These are phyloP conservation scores for Boletus speciosus DNA, from an alignment of 768 basidiomycete genomes.

Conservation along the genomic window DNA sequence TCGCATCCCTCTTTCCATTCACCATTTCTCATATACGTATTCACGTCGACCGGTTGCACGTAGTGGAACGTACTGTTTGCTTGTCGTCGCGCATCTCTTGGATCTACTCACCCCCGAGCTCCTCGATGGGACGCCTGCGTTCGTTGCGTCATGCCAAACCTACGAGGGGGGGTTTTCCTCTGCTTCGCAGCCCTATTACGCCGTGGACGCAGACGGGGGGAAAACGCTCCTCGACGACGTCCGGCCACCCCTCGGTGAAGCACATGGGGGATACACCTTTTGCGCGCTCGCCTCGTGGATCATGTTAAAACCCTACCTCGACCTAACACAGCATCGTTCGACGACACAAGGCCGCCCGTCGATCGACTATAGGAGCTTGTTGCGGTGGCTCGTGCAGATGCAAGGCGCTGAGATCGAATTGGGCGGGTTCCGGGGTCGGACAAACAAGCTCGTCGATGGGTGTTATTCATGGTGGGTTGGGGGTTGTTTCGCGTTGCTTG, in stretches of 20 bases:
- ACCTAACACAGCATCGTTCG: neutral
- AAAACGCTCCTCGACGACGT: constrained; percentile 39
- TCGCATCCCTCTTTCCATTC: no score
- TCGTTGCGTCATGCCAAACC: constrained; percentile 89
- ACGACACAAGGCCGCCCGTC: constrained; percentile 17
- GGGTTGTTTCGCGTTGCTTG: constrained; percentile 77
- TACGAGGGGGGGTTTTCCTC: constrained; percentile 96
- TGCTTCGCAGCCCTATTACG: constrained; percentile 67
- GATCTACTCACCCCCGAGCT: constrained; percentile 89
- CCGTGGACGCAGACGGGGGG: constrained; percentile 18
- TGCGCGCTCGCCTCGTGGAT: constrained; percentile 87
- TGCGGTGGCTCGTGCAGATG: constrained; percentile 83
- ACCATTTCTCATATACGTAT: neutral
- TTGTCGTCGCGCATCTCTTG: constrained; percentile 77
- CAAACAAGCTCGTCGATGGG: constrained; percentile 98
- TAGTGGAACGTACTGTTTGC: constrained; percentile 93
- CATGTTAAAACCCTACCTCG: constrained; percentile 61
- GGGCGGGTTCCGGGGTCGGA: constrained; percentile 89
- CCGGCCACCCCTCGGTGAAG: constrained; percentile 85
- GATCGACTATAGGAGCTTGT: constrained; percentile 57
- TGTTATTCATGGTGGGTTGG: constrained; percentile 99
- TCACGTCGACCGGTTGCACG: neutral
- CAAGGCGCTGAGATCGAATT: constrained; percentile 81
- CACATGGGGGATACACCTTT: constrained; percentile 97
- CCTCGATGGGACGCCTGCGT: constrained; percentile 67